Conservation (phyloP, 2,329 filamentous ascomycete species). For the Periconia digitata region DNA sequence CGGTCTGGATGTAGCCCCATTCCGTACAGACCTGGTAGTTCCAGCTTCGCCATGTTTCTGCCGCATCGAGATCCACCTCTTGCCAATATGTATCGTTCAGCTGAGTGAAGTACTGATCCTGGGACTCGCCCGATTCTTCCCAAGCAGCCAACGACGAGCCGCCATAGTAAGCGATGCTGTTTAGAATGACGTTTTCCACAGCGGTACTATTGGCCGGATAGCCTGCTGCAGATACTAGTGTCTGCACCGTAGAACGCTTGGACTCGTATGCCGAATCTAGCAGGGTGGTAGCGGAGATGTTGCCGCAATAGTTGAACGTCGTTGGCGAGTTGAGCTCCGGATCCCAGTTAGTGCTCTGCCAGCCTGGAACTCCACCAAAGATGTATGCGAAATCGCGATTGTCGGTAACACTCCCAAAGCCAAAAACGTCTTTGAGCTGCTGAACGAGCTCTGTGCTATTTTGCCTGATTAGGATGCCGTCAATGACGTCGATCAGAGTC, state of each 20-base stretch:
- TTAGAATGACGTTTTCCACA: slow-evolving; percentile 56
- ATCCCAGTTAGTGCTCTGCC: slow-evolving; percentile 61
- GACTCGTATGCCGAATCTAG: slow-evolving; percentile 43
- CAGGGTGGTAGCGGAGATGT: slow-evolving; percentile 50
- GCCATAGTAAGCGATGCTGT: slow-evolving; percentile 60
- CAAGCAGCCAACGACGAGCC: slow-evolving; percentile 46
- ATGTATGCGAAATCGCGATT: slow-evolving; percentile 57
- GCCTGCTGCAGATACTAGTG: slow-evolving; percentile 52
- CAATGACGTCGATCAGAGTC: slow-evolving; percentile 60
- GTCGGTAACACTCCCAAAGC: slow-evolving; percentile 52
- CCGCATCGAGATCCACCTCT: slow-evolving; percentile 44
- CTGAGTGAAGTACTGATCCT: slow-evolving; percentile 56
- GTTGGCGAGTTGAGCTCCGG: slow-evolving; percentile 51
- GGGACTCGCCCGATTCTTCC: slow-evolving; percentile 32
- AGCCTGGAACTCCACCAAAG: slow-evolving; percentile 51
- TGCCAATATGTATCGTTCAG: slow-evolving; percentile 53
- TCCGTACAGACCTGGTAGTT: slow-evolving; percentile 55
- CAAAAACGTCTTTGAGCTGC: slow-evolving; percentile 57
- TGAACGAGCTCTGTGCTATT: slow-evolving; percentile 48
- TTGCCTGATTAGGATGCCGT: slow-evolving; percentile 58
- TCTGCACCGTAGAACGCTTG: slow-evolving; percentile 42
- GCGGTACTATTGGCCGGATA: slow-evolving; percentile 44
- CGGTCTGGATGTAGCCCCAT: slow-evolving; percentile 80
- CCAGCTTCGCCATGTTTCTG: slow-evolving; percentile 52
- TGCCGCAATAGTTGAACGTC: slow-evolving; percentile 51